These are phyloP conservation scores for Alnus rubra DNA, from an alignment of 306 rosid genomes.

Conservation along the genomic window DNA sequence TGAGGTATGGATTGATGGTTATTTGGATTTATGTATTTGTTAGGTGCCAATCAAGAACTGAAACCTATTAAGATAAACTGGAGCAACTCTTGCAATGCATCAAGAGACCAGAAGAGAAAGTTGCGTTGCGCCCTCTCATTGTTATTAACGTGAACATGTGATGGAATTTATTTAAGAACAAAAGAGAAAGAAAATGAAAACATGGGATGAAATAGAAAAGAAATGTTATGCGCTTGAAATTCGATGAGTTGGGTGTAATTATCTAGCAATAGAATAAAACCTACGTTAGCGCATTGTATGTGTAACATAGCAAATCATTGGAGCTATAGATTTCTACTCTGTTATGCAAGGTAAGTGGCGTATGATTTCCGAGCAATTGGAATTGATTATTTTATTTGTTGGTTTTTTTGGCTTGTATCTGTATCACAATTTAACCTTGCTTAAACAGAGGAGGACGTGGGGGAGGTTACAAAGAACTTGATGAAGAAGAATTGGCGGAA, in stretches of 20 bases:
- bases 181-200: not conserved
- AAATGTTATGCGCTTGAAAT: not conserved
- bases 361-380: no score
- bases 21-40: constrained; percentile 17
- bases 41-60: constrained; percentile 10
- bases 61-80: not conserved
- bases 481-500: constrained; percentile 96
- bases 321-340: not conserved
- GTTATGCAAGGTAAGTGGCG: not conserved
- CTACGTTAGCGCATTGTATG: not conserved
- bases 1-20: constrained; percentile 58
- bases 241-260: not conserved
- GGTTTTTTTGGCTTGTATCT: not conserved
- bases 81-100: not conserved
- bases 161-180: not conserved
- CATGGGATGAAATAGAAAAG: not conserved
- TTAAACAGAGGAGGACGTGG: constrained; percentile 91
- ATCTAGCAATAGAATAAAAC: not conserved
- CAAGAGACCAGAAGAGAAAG: constrained; percentile 2
- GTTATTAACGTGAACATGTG: not conserved
- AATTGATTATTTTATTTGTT: not conserved
- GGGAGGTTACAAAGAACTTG: constrained; percentile 99
- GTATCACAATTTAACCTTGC: constrained; percentile 1
- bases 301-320: not conserved
- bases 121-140: not conserved